Conservation (phyloP, 805 yeast genomes). For the Yarrowia deformans region DNA sequence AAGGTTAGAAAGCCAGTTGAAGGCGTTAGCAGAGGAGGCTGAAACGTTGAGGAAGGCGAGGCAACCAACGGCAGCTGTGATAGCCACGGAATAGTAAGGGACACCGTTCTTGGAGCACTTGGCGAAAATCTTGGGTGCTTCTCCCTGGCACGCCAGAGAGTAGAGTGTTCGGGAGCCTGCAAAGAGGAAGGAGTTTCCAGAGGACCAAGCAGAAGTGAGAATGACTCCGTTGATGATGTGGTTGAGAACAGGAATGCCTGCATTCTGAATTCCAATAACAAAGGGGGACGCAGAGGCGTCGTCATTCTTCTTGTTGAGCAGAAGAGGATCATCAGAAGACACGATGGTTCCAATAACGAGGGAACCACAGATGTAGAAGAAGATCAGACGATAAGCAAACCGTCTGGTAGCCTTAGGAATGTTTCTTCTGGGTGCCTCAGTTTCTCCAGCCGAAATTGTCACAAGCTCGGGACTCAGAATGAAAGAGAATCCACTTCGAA, state of each 20-base stretch:
- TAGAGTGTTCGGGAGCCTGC: conserved; percentile 67
- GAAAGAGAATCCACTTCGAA: conserved; percentile 76
- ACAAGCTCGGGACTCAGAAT: conserved; percentile 83
- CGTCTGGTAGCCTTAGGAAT: conserved; percentile 78
- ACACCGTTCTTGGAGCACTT: conserved; percentile 71
- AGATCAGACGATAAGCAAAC: conserved; percentile 73
- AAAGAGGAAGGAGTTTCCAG: conserved; percentile 65
- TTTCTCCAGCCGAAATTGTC: conserved; percentile 84
- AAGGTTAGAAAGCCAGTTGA: conserved; percentile 70
- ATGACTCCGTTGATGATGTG: conserved; percentile 62
- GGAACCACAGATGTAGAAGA: conserved; percentile 71
- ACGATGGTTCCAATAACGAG: conserved; percentile 76
- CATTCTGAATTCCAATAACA: conserved; percentile 63
- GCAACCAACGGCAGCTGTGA: conserved; percentile 66
- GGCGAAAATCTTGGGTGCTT: conserved; percentile 71
- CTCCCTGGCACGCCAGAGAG: conserved; percentile 61
- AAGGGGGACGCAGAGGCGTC: conserved; percentile 74
- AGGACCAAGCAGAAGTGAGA: conserved; percentile 64
- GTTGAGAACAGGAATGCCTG: conserved; percentile 61
- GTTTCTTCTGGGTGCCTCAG: conserved; percentile 76
- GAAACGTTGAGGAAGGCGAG: conserved; percentile 73
- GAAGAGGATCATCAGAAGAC: conserved; percentile 67
- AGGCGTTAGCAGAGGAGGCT: conserved; percentile 60
- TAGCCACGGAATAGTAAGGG: conserved; percentile 73
- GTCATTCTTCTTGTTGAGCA: conserved; percentile 57